Evolutionary conservation across 164 flowering plant species (phyloP).

Genomic region (Chimonanthus salicifolius): DNA sequence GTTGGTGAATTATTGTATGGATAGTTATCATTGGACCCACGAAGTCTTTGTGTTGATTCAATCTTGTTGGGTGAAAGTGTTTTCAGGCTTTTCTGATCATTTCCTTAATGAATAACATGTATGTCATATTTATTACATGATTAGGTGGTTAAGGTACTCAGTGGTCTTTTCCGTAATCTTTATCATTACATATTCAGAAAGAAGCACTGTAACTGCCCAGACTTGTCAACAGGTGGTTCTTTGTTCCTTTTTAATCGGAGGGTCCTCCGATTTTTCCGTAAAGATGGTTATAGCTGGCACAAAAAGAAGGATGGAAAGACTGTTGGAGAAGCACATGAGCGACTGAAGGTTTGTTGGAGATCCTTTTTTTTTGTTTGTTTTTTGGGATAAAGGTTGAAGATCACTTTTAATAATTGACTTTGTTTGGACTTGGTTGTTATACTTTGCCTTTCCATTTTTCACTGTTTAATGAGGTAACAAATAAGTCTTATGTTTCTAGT

Average conservation of each 20-base stretch:
- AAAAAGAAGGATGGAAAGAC: constrained; percentile 84
- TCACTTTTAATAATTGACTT: too few relatives aligned
- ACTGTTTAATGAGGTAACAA: too few relatives aligned
- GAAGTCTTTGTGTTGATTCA: too few relatives aligned
- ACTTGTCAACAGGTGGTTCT: constrained; percentile 68
- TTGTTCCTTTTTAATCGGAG: constrained; percentile 85
- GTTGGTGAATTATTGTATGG: too few relatives aligned
- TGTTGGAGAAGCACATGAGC: constrained; percentile 95
- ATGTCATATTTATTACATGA: background rate
- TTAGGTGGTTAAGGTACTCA: background rate
- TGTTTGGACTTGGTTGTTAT: too few relatives aligned
- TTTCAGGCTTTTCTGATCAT: too few relatives aligned
- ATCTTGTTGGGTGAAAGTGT: too few relatives aligned
- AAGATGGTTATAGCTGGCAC: constrained; percentile 90
- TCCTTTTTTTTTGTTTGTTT: background rate
- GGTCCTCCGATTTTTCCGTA: constrained; percentile 73
- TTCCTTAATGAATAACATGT: background rate
- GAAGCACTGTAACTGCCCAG: constrained; percentile 4
- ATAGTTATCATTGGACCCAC: too few relatives aligned
- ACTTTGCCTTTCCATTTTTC: too few relatives aligned
- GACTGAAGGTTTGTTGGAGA: constrained; percentile 64
- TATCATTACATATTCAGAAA: background rate
- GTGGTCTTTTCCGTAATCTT: background rate
- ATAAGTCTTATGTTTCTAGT: too few relatives aligned
- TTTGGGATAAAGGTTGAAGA: too few relatives aligned